These are phyloP conservation scores for Myxozyma lipomycoides DNA, from an alignment of 805 yeast genomes.

Conservation along the genomic window DNA sequence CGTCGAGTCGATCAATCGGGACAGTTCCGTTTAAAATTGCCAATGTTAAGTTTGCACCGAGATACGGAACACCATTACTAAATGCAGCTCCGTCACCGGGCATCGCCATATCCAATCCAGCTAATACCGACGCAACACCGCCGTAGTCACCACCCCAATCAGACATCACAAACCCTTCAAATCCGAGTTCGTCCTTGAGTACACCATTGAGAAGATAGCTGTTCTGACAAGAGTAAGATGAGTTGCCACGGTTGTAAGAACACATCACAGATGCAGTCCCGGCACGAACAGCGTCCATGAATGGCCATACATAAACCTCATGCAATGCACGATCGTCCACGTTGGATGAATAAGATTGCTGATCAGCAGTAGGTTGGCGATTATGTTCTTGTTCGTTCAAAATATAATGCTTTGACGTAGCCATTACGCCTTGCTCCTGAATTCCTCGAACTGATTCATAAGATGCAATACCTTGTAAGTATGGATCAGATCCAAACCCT, in stretches of 20 bases:
- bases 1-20: conserved; percentile 51
- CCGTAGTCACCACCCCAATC: conserved; percentile 65
- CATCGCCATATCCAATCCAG: conserved; percentile 66
- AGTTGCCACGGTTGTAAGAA: conserved; percentile 54
- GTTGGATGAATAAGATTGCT: conserved; percentile 48
- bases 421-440: conserved; percentile 56
- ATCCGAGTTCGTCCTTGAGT: conserved; percentile 58
- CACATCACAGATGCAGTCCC: conserved; percentile 64
- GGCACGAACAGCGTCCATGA: conserved; percentile 57
- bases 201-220: conserved; percentile 52
- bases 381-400: conserved; percentile 63
- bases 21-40: conserved; percentile 55
- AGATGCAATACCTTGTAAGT: conserved; percentile 53
- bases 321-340: conserved; percentile 61
- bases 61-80: conserved; percentile 51
- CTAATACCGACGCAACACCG: conserved; percentile 53
- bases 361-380: conserved; percentile 45
- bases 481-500: conserved; percentile 60
- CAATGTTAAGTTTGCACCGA: conserved; percentile 56
- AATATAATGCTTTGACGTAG: conserved; percentile 49
- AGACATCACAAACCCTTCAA: conserved; percentile 63
- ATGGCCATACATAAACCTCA: conserved; percentile 63
- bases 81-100: conserved; percentile 46
- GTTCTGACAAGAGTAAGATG: conserved; percentile 58
- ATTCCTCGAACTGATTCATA: conserved; percentile 52